phyloP scores from a whole-genome alignment of 345 rosid species.

The Combretum micranthum region DNA sequence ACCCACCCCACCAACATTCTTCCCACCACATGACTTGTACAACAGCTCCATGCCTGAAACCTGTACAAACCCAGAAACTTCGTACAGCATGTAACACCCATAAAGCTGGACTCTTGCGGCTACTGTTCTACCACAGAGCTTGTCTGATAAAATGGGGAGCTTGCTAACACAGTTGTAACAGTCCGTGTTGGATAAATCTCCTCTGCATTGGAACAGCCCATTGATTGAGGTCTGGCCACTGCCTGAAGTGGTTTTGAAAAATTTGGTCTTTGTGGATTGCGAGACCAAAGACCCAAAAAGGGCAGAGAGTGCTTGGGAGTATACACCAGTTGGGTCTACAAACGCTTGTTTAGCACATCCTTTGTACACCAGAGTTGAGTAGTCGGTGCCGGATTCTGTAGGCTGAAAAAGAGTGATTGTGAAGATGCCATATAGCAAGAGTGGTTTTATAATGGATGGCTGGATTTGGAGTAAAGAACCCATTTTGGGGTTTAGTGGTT shows the following conservation, averaged over 20 bases:
- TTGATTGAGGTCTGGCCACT: conserved; percentile 63
- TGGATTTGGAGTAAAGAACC: conserved; percentile 30
- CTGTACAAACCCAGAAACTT: conserved; percentile 73
- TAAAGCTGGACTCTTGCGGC: conserved; percentile 80
- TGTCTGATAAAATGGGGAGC: conserved; percentile 65
- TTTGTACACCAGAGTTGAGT: conserved; percentile 67
- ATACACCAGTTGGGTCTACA: conserved; percentile 75
- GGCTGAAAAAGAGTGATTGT: conserved; percentile 25
- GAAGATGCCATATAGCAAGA: conserved; percentile 20
- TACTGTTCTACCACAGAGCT: conserved; percentile 66
- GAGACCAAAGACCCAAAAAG: conserved; percentile 76
- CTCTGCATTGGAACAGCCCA: conserved; percentile 94
- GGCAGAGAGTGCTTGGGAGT: conserved; percentile 83
- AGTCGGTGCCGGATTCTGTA: conserved; percentile 49
- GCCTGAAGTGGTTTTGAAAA: conserved; percentile 79
- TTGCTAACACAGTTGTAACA: conserved; percentile 91
- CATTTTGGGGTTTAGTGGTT: conserved; percentile 24
- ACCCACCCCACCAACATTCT: conserved; percentile 62
- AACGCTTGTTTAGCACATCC: conserved; percentile 77
- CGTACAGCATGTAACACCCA: conserved; percentile 86
- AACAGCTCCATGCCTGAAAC: conserved; percentile 90
- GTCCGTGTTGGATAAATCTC: conserved; percentile 64
- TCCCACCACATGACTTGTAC: conserved; percentile 74
- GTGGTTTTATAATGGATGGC: conserved; percentile 14
- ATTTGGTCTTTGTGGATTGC: conserved; percentile 73